Evolutionary conservation across 352 stramenopile genomes (phyloP), one percentile per base, ranked within the genome.

Genomic region (Blastocystis sp.): DNA sequence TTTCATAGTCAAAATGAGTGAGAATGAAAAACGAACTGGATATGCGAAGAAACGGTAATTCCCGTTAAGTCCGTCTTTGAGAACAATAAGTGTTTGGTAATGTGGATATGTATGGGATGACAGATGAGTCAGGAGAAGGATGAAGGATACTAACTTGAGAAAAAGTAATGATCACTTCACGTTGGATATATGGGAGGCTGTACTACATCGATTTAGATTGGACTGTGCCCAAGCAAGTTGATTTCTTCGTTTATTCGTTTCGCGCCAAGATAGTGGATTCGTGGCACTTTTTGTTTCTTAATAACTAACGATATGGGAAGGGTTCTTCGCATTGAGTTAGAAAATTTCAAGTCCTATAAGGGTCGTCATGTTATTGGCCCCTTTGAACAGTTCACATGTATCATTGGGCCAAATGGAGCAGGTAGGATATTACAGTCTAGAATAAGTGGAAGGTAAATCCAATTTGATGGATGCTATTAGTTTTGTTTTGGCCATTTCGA

Each of bases 261-360:
- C 42, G 71, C 71, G 71, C 63, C 63, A 74, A 74, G 51, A 74
- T 27, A 46, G 6, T n/a, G 32, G 51, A 74, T 46, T 37, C 6
- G 27, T 43, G 63, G 63, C 32, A 57, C 5, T 78, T 67, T n/a
- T 65, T 67, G 51, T 35, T 24, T 63, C 65, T 24, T 19, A 43
- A 12, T 27, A 2, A 35, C n/a, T 52, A 16, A 27, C 39, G 39
- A 46, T 46, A 96, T 96, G 93, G 93, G 93, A 29, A 91, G 92
- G 39, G 95, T 96, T 69, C 81, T 92, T 91, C 89, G 95, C 54
- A 90, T 99, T n/a, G 95, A 98, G 92, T 89, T 98, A 39, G 93
- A 98, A 89, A 98, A 99, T 91, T 99, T 99, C 93, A 99, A 99
- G 90, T 97, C 93, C 6, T 99, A 99, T 89, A 94, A 92, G 43